These are phyloP conservation scores for Scheffersomyces illinoinensis DNA, from an alignment of 1,139 yeast genomes.

Conservation along the genomic window DNA sequence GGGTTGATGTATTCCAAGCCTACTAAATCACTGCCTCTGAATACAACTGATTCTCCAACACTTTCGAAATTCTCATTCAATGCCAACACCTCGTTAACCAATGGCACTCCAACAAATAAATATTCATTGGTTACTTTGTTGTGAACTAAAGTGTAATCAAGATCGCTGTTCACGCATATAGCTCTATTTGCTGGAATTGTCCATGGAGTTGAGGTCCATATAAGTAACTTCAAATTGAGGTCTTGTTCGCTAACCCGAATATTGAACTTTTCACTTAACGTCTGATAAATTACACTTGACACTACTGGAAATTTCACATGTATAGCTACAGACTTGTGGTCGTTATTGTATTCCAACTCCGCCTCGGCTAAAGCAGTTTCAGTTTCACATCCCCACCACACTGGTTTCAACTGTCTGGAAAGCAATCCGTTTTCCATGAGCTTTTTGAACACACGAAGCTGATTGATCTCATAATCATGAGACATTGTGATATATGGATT, in stretches of 20 bases:
- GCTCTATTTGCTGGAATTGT: constrained; percentile 89
- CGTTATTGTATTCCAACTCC: constrained; percentile 81
- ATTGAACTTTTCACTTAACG: constrained; percentile 2
- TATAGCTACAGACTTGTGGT: constrained; percentile 71
- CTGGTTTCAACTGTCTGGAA: constrained; percentile 87
- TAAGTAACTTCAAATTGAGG: constrained; percentile 35
- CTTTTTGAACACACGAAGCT: constrained; percentile 65
- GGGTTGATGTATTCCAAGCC: constrained; percentile 57
- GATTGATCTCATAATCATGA: constrained; percentile 70
- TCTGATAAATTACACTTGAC: not conserved
- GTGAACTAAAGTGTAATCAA: constrained; percentile 57
- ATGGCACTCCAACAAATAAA: constrained; percentile 51
- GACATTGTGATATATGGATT: constrained; percentile 72
- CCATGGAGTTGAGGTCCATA: constrained; percentile 99
- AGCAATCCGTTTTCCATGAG: constrained; percentile 70
- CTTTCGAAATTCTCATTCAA: constrained; percentile 6
- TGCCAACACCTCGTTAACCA: constrained; percentile 32
- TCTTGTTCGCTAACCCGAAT: not conserved
- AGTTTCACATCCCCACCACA: constrained; percentile 96
- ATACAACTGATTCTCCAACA: constrained; percentile 3
- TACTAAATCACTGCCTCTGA: constrained; percentile 49
- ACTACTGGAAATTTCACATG: constrained; percentile 67
- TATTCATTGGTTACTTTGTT: constrained; percentile 34
- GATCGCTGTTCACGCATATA: constrained; percentile 63
- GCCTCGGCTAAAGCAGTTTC: constrained; percentile 96